Base-by-base conservation (phyloP, 129 eudicot genomes). In the Apium graveolens region DNA sequence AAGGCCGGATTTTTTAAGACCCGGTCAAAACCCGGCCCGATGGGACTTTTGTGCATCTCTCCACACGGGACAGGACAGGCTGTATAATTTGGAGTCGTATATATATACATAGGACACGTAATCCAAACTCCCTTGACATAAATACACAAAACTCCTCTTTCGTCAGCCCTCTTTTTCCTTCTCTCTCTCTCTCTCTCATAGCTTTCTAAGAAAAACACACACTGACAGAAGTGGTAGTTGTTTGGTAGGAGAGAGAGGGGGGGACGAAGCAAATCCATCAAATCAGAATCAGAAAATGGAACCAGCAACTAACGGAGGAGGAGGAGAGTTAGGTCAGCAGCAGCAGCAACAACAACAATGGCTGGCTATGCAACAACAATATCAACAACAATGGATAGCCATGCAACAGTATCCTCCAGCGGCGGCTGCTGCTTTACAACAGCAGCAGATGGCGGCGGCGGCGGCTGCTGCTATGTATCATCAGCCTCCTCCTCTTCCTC, bases 321-420 rank as follows among this genome's bases (percentile, higher is more conserved):
- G 41, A 38, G 41, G 73, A 68, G 73, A 43, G 12, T 21, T 73
- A 57, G 26, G 38, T 73, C 76, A 26, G 6, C 41, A 38, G 6
- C 41, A 38, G 5, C 41, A 38, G 41, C 41, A 38, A 42, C 76
- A 73, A 14, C 76, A 43, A 42, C 76, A 43, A 45, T 73, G 76
- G 76, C 0, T 73, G 76, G 76, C 76, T 73, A 73, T 73, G 76
- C 76, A 73, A 32, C 76, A 73, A 32, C 76, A 73, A 20, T 73
- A 73, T 73, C 76, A 73, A 5, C 76, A 72, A 7, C 76, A 72
- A 39, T 72, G 76, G 76, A 38, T 72, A 18, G 76, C 76, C 26
- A 72, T 72, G 76, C 76, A 72, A 16, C 76, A 72, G 76, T 72
- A 72, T 72, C 76, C 76, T 8, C 49, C 76, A 13, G 76, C 51